These are phyloP conservation scores for Venustampulla echinocandica DNA, from an alignment of 495 filamentous ascomycete genomes.

Conservation along the genomic window DNA sequence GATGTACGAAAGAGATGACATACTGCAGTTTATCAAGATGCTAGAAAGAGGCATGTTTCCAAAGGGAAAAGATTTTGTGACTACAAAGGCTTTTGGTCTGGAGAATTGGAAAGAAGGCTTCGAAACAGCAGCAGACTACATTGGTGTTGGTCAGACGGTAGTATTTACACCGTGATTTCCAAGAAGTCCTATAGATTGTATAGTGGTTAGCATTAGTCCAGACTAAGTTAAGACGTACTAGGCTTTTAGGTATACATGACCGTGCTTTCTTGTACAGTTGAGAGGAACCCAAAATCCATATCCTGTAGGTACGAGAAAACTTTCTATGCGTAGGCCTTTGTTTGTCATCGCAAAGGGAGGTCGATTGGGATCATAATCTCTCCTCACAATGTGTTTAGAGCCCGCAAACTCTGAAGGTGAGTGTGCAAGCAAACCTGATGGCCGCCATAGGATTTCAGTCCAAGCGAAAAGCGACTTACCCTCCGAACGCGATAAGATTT, in stretches of 20 bases:
- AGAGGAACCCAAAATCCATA: too few species aligned
- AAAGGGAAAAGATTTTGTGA: constrained; percentile 21
- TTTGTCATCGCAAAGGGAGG: too few species aligned
- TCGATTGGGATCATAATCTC: too few species aligned
- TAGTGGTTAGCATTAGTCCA: neutral
- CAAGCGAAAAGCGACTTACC: too few species aligned
- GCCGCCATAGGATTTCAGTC: too few species aligned
- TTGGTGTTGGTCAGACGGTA: constrained; percentile 24
- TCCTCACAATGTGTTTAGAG: too few species aligned
- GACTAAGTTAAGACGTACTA: neutral
- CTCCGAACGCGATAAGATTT: too few species aligned
- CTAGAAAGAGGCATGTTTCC: constrained; percentile 27
- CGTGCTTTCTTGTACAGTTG: too few species aligned
- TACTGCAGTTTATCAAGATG: constrained; percentile 26
- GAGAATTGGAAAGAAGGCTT: constrained; percentile 27
- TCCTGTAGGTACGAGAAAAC: too few species aligned
- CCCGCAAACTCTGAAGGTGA: too few species aligned
- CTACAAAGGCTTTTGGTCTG: constrained; percentile 23
- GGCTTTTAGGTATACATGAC: neutral
- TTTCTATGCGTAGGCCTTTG: too few species aligned
- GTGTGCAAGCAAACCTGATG: too few species aligned
- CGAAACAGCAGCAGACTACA: constrained; percentile 24
- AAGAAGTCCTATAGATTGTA: neutral
- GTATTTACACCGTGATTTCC: constrained; percentile 17
- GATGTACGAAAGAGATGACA: constrained; percentile 32